Conservation (phyloP, 352 stramenopile species). For the Globisporangium heterothallicum region DNA sequence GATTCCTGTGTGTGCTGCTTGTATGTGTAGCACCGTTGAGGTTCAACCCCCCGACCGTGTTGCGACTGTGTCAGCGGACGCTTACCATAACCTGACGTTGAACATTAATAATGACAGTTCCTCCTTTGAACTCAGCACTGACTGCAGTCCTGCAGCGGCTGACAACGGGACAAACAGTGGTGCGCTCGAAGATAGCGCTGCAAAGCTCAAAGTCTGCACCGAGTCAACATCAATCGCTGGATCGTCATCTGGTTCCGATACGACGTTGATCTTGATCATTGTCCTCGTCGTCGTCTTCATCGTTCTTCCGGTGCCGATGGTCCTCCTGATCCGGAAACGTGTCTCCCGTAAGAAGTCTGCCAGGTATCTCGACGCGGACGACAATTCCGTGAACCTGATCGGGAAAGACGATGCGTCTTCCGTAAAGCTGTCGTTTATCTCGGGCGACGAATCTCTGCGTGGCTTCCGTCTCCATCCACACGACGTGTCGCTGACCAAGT, state of each 20-base stretch:
- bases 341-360: slow-evolving; percentile 19
- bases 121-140: slow-evolving; percentile 13
- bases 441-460: slow-evolving; percentile 53
- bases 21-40: too few species aligned
- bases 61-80: slow-evolving; percentile 7
- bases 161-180: too few species aligned
- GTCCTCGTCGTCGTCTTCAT: slow-evolving; percentile 32
- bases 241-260: slow-evolving; percentile 12
- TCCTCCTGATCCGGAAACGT: slow-evolving; percentile 30
- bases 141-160: too few species aligned
- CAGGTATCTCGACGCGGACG: slow-evolving; percentile 1
- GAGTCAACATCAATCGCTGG: background rate
- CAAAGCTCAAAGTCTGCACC: too few species aligned
- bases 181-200: too few species aligned
- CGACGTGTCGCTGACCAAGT: slow-evolving; percentile 47
- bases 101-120: slow-evolving; percentile 3
- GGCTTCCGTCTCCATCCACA: slow-evolving; percentile 39
- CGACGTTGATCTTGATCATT: slow-evolving; percentile 37
- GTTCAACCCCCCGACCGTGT: too few species aligned
- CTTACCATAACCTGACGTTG: background rate
- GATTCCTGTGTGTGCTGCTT: too few species aligned
- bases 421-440: slow-evolving; percentile 44
- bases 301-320: slow-evolving; percentile 28
- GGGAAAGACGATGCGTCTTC: slow-evolving; percentile 28
- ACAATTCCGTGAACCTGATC: slow-evolving; percentile 40